Conservation (phyloP, 495 filamentous ascomycete genomes). For the Podospora anserina region DNA sequence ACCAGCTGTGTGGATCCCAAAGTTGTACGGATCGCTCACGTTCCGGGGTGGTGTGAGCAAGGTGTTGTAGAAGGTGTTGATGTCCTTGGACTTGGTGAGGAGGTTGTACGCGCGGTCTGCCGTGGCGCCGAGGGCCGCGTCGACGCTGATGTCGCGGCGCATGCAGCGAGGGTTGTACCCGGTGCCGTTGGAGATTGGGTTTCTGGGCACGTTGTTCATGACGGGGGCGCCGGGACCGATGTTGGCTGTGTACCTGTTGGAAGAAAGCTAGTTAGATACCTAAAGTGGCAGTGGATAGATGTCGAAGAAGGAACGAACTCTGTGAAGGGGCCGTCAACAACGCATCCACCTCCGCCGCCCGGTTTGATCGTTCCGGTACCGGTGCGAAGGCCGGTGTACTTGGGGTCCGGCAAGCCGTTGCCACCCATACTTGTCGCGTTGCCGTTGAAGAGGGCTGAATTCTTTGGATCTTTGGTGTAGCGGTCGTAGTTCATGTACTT, state of each 20-base stretch:
- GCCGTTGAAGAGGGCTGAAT: constrained; percentile 38
- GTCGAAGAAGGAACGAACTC: constrained; percentile 33
- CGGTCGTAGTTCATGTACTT: constrained; percentile 40
- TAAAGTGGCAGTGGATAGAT: background rate
- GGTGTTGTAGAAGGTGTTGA: constrained; percentile 53
- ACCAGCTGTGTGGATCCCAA: constrained; percentile 57
- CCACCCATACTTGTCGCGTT: constrained; percentile 38
- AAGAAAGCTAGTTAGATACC: background rate
- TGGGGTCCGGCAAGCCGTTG: constrained; percentile 34
- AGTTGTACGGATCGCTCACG: constrained; percentile 35
- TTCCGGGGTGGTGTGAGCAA: constrained; percentile 44
- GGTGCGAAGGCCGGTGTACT: constrained; percentile 32
- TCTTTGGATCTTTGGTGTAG: constrained; percentile 34
- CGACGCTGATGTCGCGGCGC: constrained; percentile 51
- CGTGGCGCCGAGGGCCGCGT: constrained; percentile 48
- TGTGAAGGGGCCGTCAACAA: constrained; percentile 55
- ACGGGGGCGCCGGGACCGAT: constrained; percentile 35
- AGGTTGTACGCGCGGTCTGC: constrained; percentile 47
- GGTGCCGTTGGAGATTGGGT: constrained; percentile 31
- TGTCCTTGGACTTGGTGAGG: constrained; percentile 45
- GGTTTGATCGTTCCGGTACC: constrained; percentile 37
- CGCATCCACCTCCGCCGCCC: constrained; percentile 59
- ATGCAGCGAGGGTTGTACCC: constrained; percentile 42
- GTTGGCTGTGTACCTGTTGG: constrained; percentile 35
- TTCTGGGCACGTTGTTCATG: constrained; percentile 31